Conservation (phyloP, 1,284 basidiomycete species). For the Anthracocystis panici-leucophaei region DNA sequence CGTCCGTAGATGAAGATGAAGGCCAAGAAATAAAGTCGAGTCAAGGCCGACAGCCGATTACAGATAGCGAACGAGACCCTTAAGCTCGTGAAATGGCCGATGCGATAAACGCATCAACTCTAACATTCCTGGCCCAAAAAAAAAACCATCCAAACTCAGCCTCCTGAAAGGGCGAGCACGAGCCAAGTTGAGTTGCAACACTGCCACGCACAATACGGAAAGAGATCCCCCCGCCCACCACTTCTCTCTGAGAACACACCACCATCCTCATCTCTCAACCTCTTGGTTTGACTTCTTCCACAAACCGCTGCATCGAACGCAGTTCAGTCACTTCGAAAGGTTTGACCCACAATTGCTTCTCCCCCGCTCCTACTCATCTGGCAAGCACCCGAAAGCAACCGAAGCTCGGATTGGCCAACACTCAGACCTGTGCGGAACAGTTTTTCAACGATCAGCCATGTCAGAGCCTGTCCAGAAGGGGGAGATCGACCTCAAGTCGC, state of each 20-base stretch:
- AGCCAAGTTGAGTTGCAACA: constrained; percentile 9
- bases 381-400: not conserved
- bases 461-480: constrained; percentile 47
- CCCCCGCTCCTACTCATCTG: not conserved
- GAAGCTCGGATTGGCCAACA: constrained; percentile 1
- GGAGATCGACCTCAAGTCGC: constrained; percentile 46
- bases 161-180: constrained; percentile 17
- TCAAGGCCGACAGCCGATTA: constrained; percentile 8
- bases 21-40: constrained; percentile 5
- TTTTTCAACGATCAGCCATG: constrained; percentile 22
- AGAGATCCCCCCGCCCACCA: not conserved
- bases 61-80: constrained; percentile 3
- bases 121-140: constrained; percentile 4
- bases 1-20: constrained; percentile 8
- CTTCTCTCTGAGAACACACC: constrained; percentile 1
- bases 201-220: constrained; percentile 23
- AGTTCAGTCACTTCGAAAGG: not conserved
- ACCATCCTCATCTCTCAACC: not conserved
- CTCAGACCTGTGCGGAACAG: not conserved
- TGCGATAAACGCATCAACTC: not conserved
- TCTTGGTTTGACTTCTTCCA: not conserved
- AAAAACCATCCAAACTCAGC: constrained; percentile 2
- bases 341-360: not conserved
- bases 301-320: not conserved
- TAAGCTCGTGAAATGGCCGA: not conserved